Conservation (phyloP, 1,139 yeast species). For the Blastobotrys serpentis region DNA sequence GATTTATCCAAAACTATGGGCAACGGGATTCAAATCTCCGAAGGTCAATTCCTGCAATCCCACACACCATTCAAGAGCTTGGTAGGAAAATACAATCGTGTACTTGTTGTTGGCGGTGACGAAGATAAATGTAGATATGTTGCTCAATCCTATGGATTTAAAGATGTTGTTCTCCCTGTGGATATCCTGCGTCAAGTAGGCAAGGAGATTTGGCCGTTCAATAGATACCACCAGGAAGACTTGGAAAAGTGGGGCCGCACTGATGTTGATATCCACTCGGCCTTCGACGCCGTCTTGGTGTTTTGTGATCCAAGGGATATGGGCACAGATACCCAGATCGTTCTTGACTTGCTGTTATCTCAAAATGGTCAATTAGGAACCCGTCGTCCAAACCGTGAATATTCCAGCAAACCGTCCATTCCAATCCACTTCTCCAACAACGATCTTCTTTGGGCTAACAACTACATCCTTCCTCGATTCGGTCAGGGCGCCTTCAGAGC, state of each 20-base stretch:
- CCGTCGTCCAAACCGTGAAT: slow-evolving; percentile 36
- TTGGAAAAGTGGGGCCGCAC: slow-evolving; percentile 47
- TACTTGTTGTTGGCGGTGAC: slow-evolving; percentile 82
- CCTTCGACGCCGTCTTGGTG: slow-evolving; percentile 76
- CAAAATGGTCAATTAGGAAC: slow-evolving; percentile 68
- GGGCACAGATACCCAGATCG: slow-evolving; percentile 81
- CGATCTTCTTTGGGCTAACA: slow-evolving; percentile 90
- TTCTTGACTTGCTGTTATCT: slow-evolving; percentile 68
- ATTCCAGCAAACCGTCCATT: slow-evolving; percentile 52
- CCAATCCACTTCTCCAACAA: slow-evolving; percentile 86
- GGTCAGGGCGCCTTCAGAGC: slow-evolving; percentile 91
- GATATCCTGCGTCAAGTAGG: slow-evolving; percentile 53
- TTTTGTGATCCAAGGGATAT: slow-evolving; percentile 91
- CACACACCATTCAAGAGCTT: slow-evolving; percentile 85
- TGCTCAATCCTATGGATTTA: slow-evolving; percentile 75
- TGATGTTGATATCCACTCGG: slow-evolving; percentile 40
- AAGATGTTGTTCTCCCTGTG: slow-evolving; percentile 70
- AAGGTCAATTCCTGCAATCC: slow-evolving; percentile 75
- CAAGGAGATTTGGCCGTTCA: slow-evolving; percentile 69
- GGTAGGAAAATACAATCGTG: slow-evolving; percentile 54
- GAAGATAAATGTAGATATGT: slow-evolving; percentile 67
- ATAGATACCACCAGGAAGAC: slow-evolving; percentile 51
- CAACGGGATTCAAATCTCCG: slow-evolving; percentile 46
- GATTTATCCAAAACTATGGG: slow-evolving; percentile 54
- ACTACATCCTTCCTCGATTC: slow-evolving; percentile 72